Evolutionary conservation across 495 filamentous ascomycete species (phyloP).

Genomic region (Penicillium ucsense): DNA sequence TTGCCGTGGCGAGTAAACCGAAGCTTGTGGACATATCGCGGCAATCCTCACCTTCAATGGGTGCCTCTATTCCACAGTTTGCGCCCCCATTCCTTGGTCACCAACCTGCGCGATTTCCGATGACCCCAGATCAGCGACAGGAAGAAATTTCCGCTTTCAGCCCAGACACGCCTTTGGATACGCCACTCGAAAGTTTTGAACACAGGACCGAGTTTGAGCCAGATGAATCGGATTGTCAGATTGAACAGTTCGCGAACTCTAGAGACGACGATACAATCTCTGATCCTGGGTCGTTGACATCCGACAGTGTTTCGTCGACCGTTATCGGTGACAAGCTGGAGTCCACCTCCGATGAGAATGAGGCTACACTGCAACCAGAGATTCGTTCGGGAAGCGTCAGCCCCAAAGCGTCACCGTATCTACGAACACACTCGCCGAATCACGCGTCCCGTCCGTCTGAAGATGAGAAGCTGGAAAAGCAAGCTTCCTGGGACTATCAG

Average conservation of each 20-base stretch:
- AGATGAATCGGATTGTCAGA: conserved; percentile 19
- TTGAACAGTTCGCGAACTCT: conserved; percentile 16
- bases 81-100: conserved; percentile 14
- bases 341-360: conserved; percentile 10
- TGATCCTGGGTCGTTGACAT: conserved; percentile 22
- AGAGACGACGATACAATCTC: conserved; percentile 24
- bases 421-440: conserved; percentile 16
- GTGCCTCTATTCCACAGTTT: conserved; percentile 10
- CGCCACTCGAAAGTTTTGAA: conserved; percentile 31
- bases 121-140: conserved; percentile 31
- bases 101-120: conserved; percentile 19
- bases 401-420: conserved; percentile 9
- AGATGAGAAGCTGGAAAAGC: conserved; percentile 22
- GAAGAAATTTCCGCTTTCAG: conserved; percentile 39
- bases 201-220: conserved; percentile 24
- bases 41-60: conserved; percentile 20
- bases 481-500: conserved; percentile 28
- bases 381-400: conserved; percentile 20
- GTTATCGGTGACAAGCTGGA: conserved; percentile 18
- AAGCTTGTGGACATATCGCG: conserved; percentile 36
- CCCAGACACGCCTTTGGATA: conserved; percentile 34
- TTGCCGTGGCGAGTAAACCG: conserved; percentile 34
- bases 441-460: conserved; percentile 19
- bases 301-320: conserved; percentile 22
- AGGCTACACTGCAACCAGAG: conserved; percentile 15